Percentiles rank a stretch among this genome's conserved stretches.
phyloP scores from a whole-genome alignment of 2,329 filamentous ascomycete species.

The Penicillium glabrum region DNA sequence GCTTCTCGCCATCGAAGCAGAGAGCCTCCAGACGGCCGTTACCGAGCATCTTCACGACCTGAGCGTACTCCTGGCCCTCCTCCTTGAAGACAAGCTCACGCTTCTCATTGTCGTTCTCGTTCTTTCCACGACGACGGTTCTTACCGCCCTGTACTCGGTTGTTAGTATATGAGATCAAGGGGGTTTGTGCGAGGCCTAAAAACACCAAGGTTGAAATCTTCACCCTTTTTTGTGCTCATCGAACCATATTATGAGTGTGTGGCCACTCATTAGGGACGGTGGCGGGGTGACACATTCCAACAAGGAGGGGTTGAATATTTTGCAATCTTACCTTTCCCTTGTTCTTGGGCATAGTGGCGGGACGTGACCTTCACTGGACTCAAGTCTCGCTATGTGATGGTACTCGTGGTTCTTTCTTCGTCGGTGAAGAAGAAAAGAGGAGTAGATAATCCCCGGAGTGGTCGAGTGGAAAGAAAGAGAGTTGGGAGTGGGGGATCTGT shows the following conservation, averaged over 20 bases:
- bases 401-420: slow-evolving; percentile 7
- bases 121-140: slow-evolving; percentile 97
- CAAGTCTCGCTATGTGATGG: slow-evolving; percentile 15
- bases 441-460: slow-evolving; percentile 12
- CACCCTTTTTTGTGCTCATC: background rate
- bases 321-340: slow-evolving; percentile 84
- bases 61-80: slow-evolving; percentile 88
- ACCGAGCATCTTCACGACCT: slow-evolving; percentile 92
- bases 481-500: slow-evolving; percentile 19
- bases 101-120: slow-evolving; percentile 99
- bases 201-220: background rate
- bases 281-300: slow-evolving; percentile 24
- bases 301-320: slow-evolving; percentile 27
- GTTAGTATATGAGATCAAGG: slow-evolving; percentile 27
- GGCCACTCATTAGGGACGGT: slow-evolving; percentile 6
- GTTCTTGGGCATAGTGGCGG: slow-evolving; percentile 87
- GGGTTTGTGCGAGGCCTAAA: background rate
- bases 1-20: slow-evolving; percentile 92
- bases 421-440: slow-evolving; percentile 18
- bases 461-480: slow-evolving; percentile 14
- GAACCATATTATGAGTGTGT: slow-evolving; percentile 1
- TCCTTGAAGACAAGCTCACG: slow-evolving; percentile 98
- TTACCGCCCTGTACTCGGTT: slow-evolving; percentile 77
- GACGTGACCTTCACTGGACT: slow-evolving; percentile 28
- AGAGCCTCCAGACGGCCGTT: slow-evolving; percentile 91